These are phyloP conservation scores for Aspergillus proliferans DNA, from an alignment of 2,329 filamentous ascomycete species.

Conservation along the genomic window DNA sequence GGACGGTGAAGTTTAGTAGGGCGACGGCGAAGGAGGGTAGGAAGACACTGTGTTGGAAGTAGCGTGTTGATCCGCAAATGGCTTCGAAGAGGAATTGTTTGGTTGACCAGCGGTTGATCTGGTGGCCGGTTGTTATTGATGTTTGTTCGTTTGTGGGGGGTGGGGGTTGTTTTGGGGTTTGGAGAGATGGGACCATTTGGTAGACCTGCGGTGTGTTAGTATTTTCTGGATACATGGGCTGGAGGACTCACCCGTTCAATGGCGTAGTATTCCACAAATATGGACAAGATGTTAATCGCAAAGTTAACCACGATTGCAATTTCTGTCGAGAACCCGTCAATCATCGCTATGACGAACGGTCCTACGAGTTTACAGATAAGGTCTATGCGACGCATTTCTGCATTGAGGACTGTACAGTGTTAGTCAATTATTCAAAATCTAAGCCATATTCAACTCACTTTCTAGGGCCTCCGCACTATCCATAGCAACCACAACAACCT, in stretches of 20 bases:
- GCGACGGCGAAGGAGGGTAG: constrained; percentile 41
- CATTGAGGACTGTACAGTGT: constrained; percentile 24
- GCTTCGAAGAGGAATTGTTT: not conserved
- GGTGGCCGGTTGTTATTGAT: too few relatives aligned
- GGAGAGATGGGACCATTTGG: not conserved
- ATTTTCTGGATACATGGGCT: too few relatives aligned
- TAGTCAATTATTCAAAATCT: too few relatives aligned
- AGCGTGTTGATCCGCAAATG: not conserved
- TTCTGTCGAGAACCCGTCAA: constrained; percentile 37
- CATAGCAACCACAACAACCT: constrained; percentile 9
- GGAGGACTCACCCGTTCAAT: constrained; percentile 22
- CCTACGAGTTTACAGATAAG: constrained; percentile 49
- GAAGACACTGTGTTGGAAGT: constrained; percentile 15
- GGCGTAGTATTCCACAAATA: constrained; percentile 27
- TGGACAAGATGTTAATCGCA: constrained; percentile 35
- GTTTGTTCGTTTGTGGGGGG: too few relatives aligned
- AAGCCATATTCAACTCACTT: too few relatives aligned
- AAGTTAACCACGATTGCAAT: constrained; percentile 42
- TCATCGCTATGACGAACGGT: constrained; percentile 44
- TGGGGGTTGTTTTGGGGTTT: constrained; percentile 1
- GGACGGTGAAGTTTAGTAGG: constrained; percentile 46
- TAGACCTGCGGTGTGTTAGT: too few relatives aligned
- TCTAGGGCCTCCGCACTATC: constrained; percentile 1
- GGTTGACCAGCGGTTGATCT: not conserved
- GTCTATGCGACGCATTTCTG: constrained; percentile 50